Evolutionary conservation across 202 grass and related monocot genomes (phyloP), one percentile per base, ranked within the genome.

Genomic region (Brachypodium distachyon): DNA sequence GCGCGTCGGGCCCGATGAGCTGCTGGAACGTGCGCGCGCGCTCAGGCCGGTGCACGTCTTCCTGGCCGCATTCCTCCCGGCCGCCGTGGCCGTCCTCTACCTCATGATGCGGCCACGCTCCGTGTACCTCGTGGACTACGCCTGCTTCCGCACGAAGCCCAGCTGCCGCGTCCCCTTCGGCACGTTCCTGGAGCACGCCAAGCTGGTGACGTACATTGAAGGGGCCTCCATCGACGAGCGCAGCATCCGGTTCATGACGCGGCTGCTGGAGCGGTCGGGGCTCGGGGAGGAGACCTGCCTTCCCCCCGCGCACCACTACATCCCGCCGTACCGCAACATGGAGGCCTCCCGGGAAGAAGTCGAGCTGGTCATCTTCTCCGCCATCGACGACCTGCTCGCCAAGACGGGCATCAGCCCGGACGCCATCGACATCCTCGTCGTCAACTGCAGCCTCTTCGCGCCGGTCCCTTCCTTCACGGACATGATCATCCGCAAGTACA

Each of bases 371-470:
- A 82, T 97, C 66, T 97, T 97, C 78, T 86, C 86, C 0, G 86
- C 88, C 69, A 82, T 97, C 42, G 82, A 94, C 27, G 91, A 97
- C 58, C 81, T 97, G 36, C 87, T 70, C 19, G 74, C 51, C 77
- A 87, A 92, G 84, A 84, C 87, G 7, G 72, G 84, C 1, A 48
- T 97, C 12, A 53, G 37, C 56, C 72, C 78, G 0, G 12, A 27
- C 57, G 81, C 77, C 58, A 88, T 97, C 68, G 94, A 94, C 81
- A 77, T 97, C 32, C 77, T 97, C 4, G 48, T 97, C 12, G 89
- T 91, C 29, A 97, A 97, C 85, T 97, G 94, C 82, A 97, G 89
- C 77, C 86, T 90, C 28, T 97, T 97, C 77, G 88, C 94, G 1
- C 91, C 94, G 12, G 73, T 90, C 5, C 94, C 94, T 46, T 94